These are phyloP conservation scores for Hanseniaspora clermontiae DNA, from an alignment of 805 yeast genomes.

Conservation along the genomic window DNA sequence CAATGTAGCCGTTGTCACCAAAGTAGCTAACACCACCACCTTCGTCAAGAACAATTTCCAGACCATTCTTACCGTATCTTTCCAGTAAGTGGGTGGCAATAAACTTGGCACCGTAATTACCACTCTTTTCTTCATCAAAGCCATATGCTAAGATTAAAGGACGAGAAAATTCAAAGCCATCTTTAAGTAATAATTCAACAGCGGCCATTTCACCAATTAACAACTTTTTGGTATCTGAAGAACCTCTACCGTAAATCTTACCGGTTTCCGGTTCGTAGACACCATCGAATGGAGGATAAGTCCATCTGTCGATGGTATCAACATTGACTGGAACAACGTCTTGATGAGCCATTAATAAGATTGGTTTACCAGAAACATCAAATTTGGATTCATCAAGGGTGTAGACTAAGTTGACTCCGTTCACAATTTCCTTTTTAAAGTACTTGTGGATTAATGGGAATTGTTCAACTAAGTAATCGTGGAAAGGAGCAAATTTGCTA, in stretches of 20 bases:
- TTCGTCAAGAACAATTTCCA: slow-evolving; percentile 54
- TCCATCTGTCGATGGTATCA: slow-evolving; percentile 45
- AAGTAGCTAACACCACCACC: slow-evolving; percentile 30
- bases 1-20: slow-evolving; percentile 32
- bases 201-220: slow-evolving; percentile 48
- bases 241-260: slow-evolving; percentile 51
- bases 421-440: slow-evolving; percentile 37
- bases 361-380: slow-evolving; percentile 36
- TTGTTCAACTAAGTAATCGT: slow-evolving; percentile 34
- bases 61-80: slow-evolving; percentile 42
- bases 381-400: slow-evolving; percentile 30
- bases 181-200: slow-evolving; percentile 33
- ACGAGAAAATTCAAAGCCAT: slow-evolving; percentile 37
- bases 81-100: slow-evolving; percentile 35
- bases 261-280: slow-evolving; percentile 40
- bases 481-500: slow-evolving; percentile 27
- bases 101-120: slow-evolving; percentile 34
- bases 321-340: slow-evolving; percentile 59
- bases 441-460: slow-evolving; percentile 38
- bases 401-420: slow-evolving; percentile 44
- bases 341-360: slow-evolving; percentile 55
- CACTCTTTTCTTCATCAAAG: slow-evolving; percentile 54
- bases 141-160: slow-evolving; percentile 49
- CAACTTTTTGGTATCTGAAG: slow-evolving; percentile 51
- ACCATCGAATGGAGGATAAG: slow-evolving; percentile 45